Base-by-base conservation (phyloP, 768 basidiomycete genomes). In the Trichaptum fuscoviolaceum region DNA sequence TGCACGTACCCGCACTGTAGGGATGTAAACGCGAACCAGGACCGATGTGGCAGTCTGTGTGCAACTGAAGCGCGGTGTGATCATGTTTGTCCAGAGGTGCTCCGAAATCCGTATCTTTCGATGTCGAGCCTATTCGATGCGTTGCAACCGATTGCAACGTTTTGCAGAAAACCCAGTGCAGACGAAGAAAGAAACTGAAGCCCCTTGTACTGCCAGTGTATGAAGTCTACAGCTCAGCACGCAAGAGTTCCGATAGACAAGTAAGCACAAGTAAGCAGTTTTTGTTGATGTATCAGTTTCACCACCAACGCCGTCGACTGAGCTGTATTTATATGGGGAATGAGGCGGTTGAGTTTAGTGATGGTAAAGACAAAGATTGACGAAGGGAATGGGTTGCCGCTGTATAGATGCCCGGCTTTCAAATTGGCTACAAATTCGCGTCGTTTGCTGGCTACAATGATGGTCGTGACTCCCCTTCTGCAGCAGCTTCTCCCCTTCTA, bases 1-100 rank as follows among this genome's bases (percentile, higher is more conserved):
- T 26, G 30, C 17, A 72, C 76, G 63, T 66, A 78, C 78, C 71
- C 90, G 85, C 70, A 92, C 80, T 27, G 90, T 84, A 12, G 90
- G 90, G 70, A 90, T 90, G 73, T 91, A 89, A 24, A 89, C 78
- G 2, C 82, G 83, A 62, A 90, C 74, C 34, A 83, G 75, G 67
- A 92, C 78, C n/a, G 83, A 80, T 58, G 77, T 73, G 36, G 77
- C 77, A 23, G 85, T 86, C 73, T 92, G 91, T 62, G 79, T 81
- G 71, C 91, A 92, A 64, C 82, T 85, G 75, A 92, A 92, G 62
- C 80, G 83, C 58, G 91, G 91, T 18, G 91, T 92, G 71, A 92
- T 89, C 91, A 92, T 92, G 63, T 64, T 67, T 52, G 12, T 15
- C 10, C 20, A 52, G 42, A 52, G 20, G 42, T 52, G 20, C 15